Percentiles rank a stretch among this genome's conserved stretches.
Evolutionary conservation across 2,329 filamentous ascomycete genomes (phyloP).

Genomic region (Aspergillus sp.): DNA sequence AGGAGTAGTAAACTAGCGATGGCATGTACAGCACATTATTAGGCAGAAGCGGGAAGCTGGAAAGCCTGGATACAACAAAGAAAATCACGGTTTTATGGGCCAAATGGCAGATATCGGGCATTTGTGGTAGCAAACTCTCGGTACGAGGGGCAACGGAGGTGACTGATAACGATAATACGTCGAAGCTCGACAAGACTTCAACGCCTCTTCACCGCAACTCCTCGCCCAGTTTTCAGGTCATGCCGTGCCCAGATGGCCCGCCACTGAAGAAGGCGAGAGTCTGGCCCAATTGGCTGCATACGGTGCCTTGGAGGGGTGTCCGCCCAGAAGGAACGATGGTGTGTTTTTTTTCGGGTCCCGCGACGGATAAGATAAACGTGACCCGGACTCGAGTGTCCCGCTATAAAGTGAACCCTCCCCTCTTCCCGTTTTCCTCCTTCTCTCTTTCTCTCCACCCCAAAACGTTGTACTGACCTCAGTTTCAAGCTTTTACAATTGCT

Average conservation of each 20-base stretch:
- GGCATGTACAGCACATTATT: neutral
- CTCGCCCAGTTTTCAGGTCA: neutral
- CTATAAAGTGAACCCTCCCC: conserved; percentile 9
- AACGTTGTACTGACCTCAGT: conserved; percentile 17
- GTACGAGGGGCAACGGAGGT: conserved; percentile 3
- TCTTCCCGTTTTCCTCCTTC: neutral
- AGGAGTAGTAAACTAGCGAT: neutral
- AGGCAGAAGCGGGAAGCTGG: neutral
- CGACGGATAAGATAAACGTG: conserved; percentile 14
- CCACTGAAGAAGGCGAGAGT: neutral
- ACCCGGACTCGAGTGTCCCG: conserved; percentile 8
- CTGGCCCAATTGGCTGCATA: neutral
- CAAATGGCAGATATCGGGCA: neutral
- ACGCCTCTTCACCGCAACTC: conserved; percentile 12
- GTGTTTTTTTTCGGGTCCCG: conserved; percentile 1
- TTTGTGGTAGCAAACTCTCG: neutral
- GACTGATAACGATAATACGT: neutral
- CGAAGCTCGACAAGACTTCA: neutral
- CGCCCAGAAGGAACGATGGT: neutral
- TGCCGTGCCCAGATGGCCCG: neutral
- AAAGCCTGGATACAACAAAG: neutral
- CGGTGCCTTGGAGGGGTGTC: neutral
- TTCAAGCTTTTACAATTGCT: conserved; percentile 25
- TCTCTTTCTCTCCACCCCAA: conserved; percentile 9
- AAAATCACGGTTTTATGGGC: neutral